Percentiles rank a stretch among this genome's conserved stretches.
Conservation (phyloP, 139 green algal species). For the Desmodesmus armatus region DNA sequence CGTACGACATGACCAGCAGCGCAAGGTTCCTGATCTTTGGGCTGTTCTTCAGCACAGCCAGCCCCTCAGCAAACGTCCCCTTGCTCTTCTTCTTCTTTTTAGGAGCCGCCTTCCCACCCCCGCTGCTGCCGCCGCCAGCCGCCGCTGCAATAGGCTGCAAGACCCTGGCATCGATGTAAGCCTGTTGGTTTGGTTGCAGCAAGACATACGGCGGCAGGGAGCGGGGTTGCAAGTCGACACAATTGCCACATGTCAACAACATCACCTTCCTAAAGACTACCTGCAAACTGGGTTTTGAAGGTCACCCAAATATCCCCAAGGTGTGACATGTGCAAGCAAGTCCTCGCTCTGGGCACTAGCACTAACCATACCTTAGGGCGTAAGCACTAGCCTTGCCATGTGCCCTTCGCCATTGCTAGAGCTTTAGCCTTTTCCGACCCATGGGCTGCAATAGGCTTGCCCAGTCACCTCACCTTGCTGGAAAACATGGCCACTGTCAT, state of each 20-base stretch:
- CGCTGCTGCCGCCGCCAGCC: slow-evolving; percentile 26
- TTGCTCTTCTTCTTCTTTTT: slow-evolving; percentile 71
- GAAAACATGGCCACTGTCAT: slow-evolving; percentile 73
- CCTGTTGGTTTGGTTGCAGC: background rate
- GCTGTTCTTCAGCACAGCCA: slow-evolving; percentile 68
- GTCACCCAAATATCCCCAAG: too few species aligned
- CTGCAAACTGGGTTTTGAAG: too few species aligned
- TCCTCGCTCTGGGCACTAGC: too few species aligned
- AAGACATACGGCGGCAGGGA: background rate
- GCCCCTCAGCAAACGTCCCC: slow-evolving; percentile 66
- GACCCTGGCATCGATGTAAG: slow-evolving; percentile 36
- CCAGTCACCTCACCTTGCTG: slow-evolving; percentile 63
- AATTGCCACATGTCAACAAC: too few species aligned
- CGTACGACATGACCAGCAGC: slow-evolving; percentile 81
- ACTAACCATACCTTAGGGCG: too few species aligned
- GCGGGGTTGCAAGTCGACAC: too few species aligned
- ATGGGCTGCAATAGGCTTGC: too few species aligned
- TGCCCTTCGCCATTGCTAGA: too few species aligned
- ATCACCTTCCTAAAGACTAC: too few species aligned
- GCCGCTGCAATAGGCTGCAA: slow-evolving; percentile 10
- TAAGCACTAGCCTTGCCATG: too few species aligned
- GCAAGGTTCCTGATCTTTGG: slow-evolving; percentile 81
- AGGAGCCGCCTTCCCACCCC: background rate
- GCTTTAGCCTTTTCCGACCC: slow-evolving; percentile 61
- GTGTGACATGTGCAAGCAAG: too few species aligned